Evolutionary conservation across 2,329 filamentous ascomycete species (phyloP).

Genomic region (Fusarium pilosicola): DNA sequence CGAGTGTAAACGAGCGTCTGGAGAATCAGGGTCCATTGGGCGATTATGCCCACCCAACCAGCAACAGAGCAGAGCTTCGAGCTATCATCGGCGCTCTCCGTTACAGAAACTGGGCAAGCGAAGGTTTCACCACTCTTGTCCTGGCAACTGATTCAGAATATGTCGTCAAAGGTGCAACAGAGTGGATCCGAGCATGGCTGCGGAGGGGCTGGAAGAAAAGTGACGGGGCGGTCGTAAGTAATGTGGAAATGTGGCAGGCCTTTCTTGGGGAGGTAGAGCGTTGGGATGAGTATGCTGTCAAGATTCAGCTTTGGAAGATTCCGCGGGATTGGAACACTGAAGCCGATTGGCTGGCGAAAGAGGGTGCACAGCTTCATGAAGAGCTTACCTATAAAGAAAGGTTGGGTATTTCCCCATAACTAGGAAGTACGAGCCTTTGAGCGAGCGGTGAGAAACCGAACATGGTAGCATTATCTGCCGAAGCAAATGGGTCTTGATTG

Average conservation of each 20-base stretch:
- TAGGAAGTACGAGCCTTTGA: background rate
- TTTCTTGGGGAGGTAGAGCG: slow-evolving; percentile 55
- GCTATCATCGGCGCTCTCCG: slow-evolving; percentile 16
- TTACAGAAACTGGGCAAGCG: slow-evolving; percentile 35
- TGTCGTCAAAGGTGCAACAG: slow-evolving; percentile 19
- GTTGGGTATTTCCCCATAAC: background rate
- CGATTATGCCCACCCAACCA: slow-evolving; percentile 51
- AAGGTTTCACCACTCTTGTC: slow-evolving; percentile 50
- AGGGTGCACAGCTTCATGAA: slow-evolving; percentile 29
- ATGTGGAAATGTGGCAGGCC: slow-evolving; percentile 63
- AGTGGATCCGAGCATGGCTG: slow-evolving; percentile 28
- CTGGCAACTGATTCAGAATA: slow-evolving; percentile 47
- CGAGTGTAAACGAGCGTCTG: slow-evolving; percentile 46
- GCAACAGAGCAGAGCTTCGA: slow-evolving; percentile 49
- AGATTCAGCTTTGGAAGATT: slow-evolving; percentile 60
- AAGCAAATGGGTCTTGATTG: background rate
- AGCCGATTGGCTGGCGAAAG: slow-evolving; percentile 55
- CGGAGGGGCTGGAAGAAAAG: slow-evolving; percentile 56
- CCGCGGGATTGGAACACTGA: slow-evolving; percentile 53
- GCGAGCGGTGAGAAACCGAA: background rate
- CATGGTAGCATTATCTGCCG: background rate
- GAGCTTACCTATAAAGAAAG: background rate
- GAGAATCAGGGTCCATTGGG: slow-evolving; percentile 56
- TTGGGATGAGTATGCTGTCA: slow-evolving; percentile 42
- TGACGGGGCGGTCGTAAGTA: slow-evolving; percentile 53